A percentile compares a stretch with the other conserved stretches of the same genome.
Evolutionary conservation across 2,329 filamentous ascomycete genomes (phyloP).

Genomic region (Neurospora crassa): DNA sequence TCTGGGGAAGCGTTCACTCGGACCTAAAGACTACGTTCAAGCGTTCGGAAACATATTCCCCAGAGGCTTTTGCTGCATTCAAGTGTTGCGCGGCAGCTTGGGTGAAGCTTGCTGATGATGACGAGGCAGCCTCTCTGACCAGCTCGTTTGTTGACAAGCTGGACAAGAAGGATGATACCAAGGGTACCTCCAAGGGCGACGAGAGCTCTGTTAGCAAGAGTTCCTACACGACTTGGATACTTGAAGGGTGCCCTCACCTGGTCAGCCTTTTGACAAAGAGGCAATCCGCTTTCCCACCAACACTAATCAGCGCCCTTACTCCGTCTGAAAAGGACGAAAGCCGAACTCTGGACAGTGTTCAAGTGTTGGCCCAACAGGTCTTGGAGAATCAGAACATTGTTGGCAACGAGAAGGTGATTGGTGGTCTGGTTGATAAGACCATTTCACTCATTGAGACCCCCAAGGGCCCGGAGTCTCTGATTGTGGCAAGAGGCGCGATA

Average conservation of each 20-base stretch:
- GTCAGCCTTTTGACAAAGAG: slow-evolving; percentile 11
- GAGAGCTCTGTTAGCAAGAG: slow-evolving; percentile 3
- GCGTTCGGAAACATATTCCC: slow-evolving; percentile 7
- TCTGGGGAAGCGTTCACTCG: slow-evolving; percentile 17
- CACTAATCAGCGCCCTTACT: not conserved
- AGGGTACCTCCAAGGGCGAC: not conserved
- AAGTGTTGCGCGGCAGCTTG: slow-evolving; percentile 22
- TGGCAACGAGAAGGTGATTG: slow-evolving; percentile 12
- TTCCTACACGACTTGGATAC: slow-evolving; percentile 14
- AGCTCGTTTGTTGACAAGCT: slow-evolving; percentile 20
- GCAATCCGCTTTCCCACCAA: slow-evolving; percentile 6
- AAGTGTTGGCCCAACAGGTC: slow-evolving; percentile 3
- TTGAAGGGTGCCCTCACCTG: slow-evolving; percentile 4
- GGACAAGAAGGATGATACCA: slow-evolving; percentile 4
- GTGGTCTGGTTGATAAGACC: slow-evolving; percentile 11
- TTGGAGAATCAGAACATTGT: slow-evolving; percentile 13
- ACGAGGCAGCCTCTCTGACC: slow-evolving; percentile 18
- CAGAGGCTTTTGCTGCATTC: slow-evolving; percentile 23
- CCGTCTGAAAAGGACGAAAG: not conserved
- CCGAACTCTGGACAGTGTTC: slow-evolving; percentile 1
- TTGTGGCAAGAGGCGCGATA: slow-evolving; percentile 9
- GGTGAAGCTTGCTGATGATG: slow-evolving; percentile 18
- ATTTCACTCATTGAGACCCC: slow-evolving; percentile 14
- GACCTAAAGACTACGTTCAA: slow-evolving; percentile 16
- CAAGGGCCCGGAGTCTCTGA: not conserved